Evolutionary conservation across 1,139 yeast species (phyloP), one percentile per base, ranked within the genome.

Genomic region (Saccharomyces uvarum): DNA sequence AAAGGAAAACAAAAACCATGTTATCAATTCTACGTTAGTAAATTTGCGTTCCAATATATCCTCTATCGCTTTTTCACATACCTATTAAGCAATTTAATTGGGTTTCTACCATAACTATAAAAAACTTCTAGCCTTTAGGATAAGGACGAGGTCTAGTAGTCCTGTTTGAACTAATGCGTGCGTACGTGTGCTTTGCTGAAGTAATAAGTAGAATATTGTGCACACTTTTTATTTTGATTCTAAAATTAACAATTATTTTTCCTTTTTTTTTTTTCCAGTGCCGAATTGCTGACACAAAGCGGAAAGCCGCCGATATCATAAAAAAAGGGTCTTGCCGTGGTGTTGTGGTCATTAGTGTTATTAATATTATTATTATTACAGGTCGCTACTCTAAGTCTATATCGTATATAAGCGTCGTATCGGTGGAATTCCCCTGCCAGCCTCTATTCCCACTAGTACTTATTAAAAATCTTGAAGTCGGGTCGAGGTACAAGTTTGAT

Each of bases 371-470:
- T 38, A 38, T 16, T 38, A 38, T 38, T 38, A 38, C 44, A 38
- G 13, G 13, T 48, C 41, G 8, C 50, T 60, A 67, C 42, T 61
- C 62, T 28, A 67, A 55, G 52, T 73, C 74, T 47, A 91, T 83
- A 66, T 90, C 96, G 69, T 90, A 91, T 47, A 90, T 77, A 63
- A 90, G 77, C 6, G 88, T 87, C 29, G 84, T 80, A 59, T 93
- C 99, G 0, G 95, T 86, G 47, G 84, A 80, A 33, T 76, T 73
- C 2, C 96, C 88, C 64, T 86, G 93, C 97, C 97, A 91, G 3
- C 99, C 99, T 65, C 98, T 79, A 62, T 87, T 88, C 6, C 99
- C 99, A 70, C 96, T 87, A 0, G 98, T 85, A 66, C 96, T 86
- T 13, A 91, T 81, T 83, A 93, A 77, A 69, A 88, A 93, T 61